phyloP scores from a whole-genome alignment of 2,329 filamentous ascomycete species.

The Xylariaceae sp. region DNA sequence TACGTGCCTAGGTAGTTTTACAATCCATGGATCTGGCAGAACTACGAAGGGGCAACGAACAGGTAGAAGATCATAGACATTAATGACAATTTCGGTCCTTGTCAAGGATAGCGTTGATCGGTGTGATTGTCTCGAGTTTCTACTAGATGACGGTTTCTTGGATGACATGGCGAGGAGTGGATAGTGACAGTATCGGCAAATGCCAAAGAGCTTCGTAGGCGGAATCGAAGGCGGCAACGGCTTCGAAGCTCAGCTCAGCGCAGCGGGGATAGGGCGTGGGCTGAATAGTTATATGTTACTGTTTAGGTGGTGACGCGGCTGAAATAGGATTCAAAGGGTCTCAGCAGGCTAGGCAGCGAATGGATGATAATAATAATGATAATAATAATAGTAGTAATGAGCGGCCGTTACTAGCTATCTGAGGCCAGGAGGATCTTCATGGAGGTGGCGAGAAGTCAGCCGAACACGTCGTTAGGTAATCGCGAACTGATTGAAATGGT shows the following conservation, averaged over 20 bases:
- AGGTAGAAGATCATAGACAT: constrained; percentile 79
- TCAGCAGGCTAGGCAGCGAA: too few species aligned
- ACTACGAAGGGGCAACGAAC: constrained; percentile 50
- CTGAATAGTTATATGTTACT: too few species aligned
- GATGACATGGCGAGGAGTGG: constrained; percentile 48
- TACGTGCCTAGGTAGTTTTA: background rate
- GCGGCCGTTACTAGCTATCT: too few species aligned
- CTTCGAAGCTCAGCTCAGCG: too few species aligned
- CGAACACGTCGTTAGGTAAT: too few species aligned
- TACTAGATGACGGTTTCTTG: constrained; percentile 49
- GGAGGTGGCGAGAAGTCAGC: background rate
- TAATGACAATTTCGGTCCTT: constrained; percentile 76
- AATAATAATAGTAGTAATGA: too few species aligned
- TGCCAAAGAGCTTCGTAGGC: background rate
- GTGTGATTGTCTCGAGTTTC: constrained; percentile 52
- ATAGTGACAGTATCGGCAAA: constrained; percentile 3
- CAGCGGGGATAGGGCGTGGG: too few species aligned
- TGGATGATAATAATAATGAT: too few species aligned
- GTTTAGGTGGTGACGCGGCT: too few species aligned
- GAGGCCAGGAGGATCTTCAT: constrained; percentile 1
- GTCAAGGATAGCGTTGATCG: constrained; percentile 71
- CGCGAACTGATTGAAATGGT: constrained; percentile 7
- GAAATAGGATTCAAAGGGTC: too few species aligned
- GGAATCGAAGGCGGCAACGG: too few species aligned
- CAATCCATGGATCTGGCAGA: too few species aligned